A percentile compares a stretch with the other conserved stretches of the same genome.
phyloP scores from a whole-genome alignment of 2,329 filamentous ascomycete genomes.

The Diaporthe vaccinii region DNA sequence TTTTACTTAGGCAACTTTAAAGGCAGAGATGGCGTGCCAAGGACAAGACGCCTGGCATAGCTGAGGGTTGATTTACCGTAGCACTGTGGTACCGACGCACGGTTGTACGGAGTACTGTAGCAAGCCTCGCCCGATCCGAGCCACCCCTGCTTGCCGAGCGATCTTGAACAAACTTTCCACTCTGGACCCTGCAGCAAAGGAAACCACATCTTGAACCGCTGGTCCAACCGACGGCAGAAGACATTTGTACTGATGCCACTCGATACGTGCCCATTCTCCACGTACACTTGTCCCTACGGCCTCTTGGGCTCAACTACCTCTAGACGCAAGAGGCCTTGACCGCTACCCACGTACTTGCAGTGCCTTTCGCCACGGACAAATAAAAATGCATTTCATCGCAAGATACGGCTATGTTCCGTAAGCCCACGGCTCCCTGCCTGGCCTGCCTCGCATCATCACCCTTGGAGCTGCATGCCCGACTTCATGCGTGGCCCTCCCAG shows the following conservation, averaged over 20 bases:
- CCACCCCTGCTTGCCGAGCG: constrained; percentile 21
- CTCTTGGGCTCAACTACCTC: neutral
- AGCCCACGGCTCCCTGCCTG: constrained; percentile 15
- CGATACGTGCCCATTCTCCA: neutral
- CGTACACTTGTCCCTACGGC: neutral
- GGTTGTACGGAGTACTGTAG: neutral
- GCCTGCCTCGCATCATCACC: constrained; percentile 9
- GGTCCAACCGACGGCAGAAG: neutral
- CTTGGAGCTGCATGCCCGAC: constrained; percentile 19
- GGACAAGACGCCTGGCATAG: constrained; percentile 2
- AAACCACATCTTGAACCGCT: constrained; percentile 4
- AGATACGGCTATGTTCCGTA: constrained; percentile 15
- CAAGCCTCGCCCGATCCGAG: constrained; percentile 16
- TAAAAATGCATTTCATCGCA: neutral
- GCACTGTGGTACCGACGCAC: neutral
- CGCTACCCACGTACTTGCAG: neutral
- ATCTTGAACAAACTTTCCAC: constrained; percentile 25
- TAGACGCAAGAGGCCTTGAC: neutral
- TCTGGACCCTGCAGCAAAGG: constrained; percentile 14
- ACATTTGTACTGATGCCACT: neutral
- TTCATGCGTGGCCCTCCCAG: constrained; percentile 26
- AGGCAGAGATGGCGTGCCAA: constrained; percentile 18
- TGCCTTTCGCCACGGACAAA: neutral
- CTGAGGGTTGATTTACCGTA: neutral
- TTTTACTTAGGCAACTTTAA: constrained; percentile 6